phyloP scores from a whole-genome alignment of 2,329 filamentous ascomycete species.

The Penicillium glabrum region DNA sequence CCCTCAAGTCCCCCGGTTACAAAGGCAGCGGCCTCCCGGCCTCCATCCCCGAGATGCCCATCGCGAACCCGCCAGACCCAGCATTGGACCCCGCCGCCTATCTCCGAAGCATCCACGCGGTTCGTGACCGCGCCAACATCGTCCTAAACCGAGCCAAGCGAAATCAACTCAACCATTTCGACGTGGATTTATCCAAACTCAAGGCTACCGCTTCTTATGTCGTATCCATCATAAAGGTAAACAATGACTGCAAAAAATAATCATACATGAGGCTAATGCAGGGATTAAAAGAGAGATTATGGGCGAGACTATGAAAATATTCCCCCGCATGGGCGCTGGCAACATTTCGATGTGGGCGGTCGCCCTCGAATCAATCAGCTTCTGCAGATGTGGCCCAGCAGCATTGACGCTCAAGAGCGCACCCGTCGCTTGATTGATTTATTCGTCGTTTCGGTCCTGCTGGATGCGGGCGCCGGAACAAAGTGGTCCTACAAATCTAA shows the following conservation, averaged over 20 bases:
- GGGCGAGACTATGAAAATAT: slow-evolving; percentile 69
- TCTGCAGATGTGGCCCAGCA: slow-evolving; percentile 51
- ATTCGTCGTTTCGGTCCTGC: slow-evolving; percentile 61
- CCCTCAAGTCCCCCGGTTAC: slow-evolving; percentile 51
- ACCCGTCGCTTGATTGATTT: slow-evolving; percentile 61
- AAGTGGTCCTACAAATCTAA: slow-evolving; percentile 91
- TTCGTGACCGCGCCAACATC: slow-evolving; percentile 74
- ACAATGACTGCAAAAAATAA: neutral
- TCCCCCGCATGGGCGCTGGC: slow-evolving; percentile 75
- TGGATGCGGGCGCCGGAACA: slow-evolving; percentile 78
- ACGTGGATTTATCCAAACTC: slow-evolving; percentile 84
- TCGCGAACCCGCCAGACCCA: slow-evolving; percentile 84
- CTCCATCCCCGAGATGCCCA: slow-evolving; percentile 70
- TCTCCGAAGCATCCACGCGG: slow-evolving; percentile 82
- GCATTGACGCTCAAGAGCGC: slow-evolving; percentile 50
- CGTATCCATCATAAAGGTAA: slow-evolving; percentile 90
- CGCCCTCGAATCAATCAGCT: slow-evolving; percentile 53
- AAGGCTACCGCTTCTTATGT: slow-evolving; percentile 81
- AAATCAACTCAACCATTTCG: slow-evolving; percentile 81
- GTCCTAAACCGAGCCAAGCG: slow-evolving; percentile 74
- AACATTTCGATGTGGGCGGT: slow-evolving; percentile 63
- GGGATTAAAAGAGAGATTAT: slow-evolving; percentile 64
- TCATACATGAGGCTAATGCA: slow-evolving; percentile 1
- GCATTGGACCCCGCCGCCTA: slow-evolving; percentile 85
- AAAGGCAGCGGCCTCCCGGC: slow-evolving; percentile 49